Percentiles rank a stretch among this genome's conserved stretches.
Evolutionary conservation across 176 grass and related monocot genomes (phyloP).

Genomic region (Eremochloa ophiuroides): DNA sequence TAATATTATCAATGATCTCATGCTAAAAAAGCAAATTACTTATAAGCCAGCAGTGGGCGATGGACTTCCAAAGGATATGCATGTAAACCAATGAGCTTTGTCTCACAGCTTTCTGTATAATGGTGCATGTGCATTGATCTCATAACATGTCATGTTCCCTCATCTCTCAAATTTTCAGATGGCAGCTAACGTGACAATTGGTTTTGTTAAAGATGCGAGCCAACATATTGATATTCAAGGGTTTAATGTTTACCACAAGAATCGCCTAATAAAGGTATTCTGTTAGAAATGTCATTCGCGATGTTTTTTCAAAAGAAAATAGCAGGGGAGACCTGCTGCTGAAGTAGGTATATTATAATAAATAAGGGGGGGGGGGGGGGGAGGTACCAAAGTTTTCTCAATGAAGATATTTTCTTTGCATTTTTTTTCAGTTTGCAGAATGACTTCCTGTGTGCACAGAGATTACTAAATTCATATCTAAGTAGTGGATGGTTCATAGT

Average conservation of each 20-base stretch:
- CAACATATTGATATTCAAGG: constrained; percentile 83
- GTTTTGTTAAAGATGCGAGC: constrained; percentile 97
- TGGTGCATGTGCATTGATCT: constrained; percentile 20
- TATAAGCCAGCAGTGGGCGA: constrained; percentile 57
- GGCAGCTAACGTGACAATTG: constrained; percentile 79
- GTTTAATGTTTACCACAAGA: constrained; percentile 98
- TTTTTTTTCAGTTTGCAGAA: background rate
- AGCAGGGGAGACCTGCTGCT: background rate
- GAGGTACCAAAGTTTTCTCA: background rate
- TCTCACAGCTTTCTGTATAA: constrained; percentile 17
- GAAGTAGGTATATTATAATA: background rate
- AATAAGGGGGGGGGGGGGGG: background rate
- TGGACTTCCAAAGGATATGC: constrained; percentile 57
- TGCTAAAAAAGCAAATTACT: constrained; percentile 84
- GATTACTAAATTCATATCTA: background rate
- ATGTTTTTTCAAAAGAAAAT: background rate
- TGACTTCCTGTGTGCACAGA: background rate
- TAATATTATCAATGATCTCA: constrained; percentile 86
- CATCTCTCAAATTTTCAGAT: constrained; percentile 43
- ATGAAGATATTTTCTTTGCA: background rate
- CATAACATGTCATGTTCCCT: background rate
- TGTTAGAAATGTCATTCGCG: background rate
- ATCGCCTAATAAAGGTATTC: constrained; percentile 88
- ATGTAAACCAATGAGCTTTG: constrained; percentile 46
- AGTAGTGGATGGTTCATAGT: background rate